These are phyloP conservation scores for Aspergillus fructus DNA, from an alignment of 2,329 filamentous ascomycete genomes.

Conservation along the genomic window DNA sequence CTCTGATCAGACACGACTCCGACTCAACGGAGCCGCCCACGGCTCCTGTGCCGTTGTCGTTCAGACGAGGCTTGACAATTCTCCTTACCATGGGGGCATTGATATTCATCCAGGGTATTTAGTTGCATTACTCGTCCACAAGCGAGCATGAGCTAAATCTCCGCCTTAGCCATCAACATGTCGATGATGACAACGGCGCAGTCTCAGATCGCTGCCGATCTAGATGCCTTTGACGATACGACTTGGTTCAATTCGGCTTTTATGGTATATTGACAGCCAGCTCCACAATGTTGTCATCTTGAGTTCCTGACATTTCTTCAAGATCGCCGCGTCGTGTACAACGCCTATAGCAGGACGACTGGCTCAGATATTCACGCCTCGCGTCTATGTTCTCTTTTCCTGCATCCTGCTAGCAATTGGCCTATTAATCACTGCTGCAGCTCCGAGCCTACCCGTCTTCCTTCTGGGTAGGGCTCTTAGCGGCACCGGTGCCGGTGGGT, in stretches of 20 bases:
- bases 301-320: slow-evolving; percentile 20
- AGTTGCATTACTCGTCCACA: background rate
- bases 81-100: slow-evolving; percentile 15
- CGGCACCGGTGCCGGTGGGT: slow-evolving; percentile 68
- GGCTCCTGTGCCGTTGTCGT: slow-evolving; percentile 5
- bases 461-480: slow-evolving; percentile 67
- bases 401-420: slow-evolving; percentile 62
- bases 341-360: slow-evolving; percentile 71
- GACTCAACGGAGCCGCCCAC: background rate
- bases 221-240: slow-evolving; percentile 69
- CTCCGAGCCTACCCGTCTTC: slow-evolving; percentile 61
- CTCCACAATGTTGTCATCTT: background rate
- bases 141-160: background rate
- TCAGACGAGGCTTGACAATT: slow-evolving; percentile 14
- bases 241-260: slow-evolving; percentile 83
- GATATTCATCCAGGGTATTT: slow-evolving; percentile 20
- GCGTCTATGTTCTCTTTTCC: slow-evolving; percentile 63
- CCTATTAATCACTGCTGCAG: slow-evolving; percentile 62
- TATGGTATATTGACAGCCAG: slow-evolving; percentile 45
- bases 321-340: slow-evolving; percentile 58
- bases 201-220: slow-evolving; percentile 70
- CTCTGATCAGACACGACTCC: slow-evolving; percentile 12
- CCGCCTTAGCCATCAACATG: slow-evolving; percentile 63
- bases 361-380: slow-evolving; percentile 70
- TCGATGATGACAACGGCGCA: slow-evolving; percentile 80